phyloP scores from a whole-genome alignment of 805 yeast species.

The Candida silvatica region DNA sequence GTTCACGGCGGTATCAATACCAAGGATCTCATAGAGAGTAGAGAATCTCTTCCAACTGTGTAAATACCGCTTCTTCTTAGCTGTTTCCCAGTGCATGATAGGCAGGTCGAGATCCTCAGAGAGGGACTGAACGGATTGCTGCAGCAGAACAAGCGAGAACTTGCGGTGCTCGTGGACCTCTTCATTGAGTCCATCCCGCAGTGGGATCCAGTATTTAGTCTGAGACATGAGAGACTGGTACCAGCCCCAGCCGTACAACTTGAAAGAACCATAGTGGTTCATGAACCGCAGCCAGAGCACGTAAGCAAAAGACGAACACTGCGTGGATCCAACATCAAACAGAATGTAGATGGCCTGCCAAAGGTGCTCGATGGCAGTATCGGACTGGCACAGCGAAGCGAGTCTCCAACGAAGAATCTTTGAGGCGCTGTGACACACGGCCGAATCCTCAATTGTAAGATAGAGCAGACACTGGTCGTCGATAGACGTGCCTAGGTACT shows the following conservation, averaged over 20 bases:
- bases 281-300: conserved; percentile 51
- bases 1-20: conserved; percentile 77
- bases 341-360: conserved; percentile 41
- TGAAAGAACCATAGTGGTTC: conserved; percentile 13
- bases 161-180: conserved; percentile 61
- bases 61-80: conserved; percentile 22
- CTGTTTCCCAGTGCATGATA: conserved; percentile 36
- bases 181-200: conserved; percentile 51
- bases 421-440: conserved; percentile 28
- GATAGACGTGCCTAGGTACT: conserved; percentile 5
- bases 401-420: conserved; percentile 50
- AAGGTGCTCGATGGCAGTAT: conserved; percentile 17
- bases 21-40: conserved; percentile 72
- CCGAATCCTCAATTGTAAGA: conserved; percentile 29
- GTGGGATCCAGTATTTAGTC: conserved; percentile 42
- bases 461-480: conserved; percentile 25
- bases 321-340: conserved; percentile 19
- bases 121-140: conserved; percentile 45
- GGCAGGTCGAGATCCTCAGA: conserved; percentile 25
- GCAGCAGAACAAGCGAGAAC: conserved; percentile 56
- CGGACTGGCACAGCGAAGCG: conserved; percentile 17
- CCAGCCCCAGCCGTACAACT: conserved; percentile 4
- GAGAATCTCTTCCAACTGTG: conserved; percentile 64
- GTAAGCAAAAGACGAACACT: conserved; percentile 32
- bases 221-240: conserved; percentile 24